A percentile compares a stretch with the other conserved stretches of the same genome.
These are phyloP conservation scores for Colletotrichum salicis DNA, from an alignment of 2,329 filamentous ascomycete genomes.

Conservation along the genomic window DNA sequence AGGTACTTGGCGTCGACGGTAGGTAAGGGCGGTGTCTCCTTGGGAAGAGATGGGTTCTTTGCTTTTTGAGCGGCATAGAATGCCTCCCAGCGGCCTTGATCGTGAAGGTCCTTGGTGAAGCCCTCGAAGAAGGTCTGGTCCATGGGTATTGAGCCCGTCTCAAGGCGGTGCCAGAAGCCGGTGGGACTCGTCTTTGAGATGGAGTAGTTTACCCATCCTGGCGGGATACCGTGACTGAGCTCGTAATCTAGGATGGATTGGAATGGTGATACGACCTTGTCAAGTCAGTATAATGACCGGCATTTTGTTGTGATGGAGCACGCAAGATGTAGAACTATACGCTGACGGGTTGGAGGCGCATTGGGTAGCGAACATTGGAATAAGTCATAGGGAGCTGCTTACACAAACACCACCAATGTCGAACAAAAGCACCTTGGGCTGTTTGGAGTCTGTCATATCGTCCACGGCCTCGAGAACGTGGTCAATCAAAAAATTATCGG, in stretches of 20 bases:
- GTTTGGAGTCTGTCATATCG: constrained; percentile 55
- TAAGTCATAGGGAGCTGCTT: constrained; percentile 56
- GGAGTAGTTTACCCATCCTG: constrained; percentile 91
- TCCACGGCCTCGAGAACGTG: constrained; percentile 45
- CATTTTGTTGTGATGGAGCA: not conserved
- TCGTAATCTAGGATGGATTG: constrained; percentile 95
- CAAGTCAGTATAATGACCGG: not conserved
- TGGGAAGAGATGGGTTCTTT: constrained; percentile 53
- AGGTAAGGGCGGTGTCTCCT: constrained; percentile 71
- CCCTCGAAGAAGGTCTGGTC: constrained; percentile 78
- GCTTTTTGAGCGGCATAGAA: constrained; percentile 64
- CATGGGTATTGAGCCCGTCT: constrained; percentile 83
- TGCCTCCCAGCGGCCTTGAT: constrained; percentile 73
- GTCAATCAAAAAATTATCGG: constrained; percentile 39
- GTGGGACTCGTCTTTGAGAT: constrained; percentile 81
- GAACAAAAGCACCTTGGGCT: constrained; percentile 83
- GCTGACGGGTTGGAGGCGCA: no score
- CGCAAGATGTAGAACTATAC: constrained; percentile 6
- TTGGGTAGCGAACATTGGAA: not conserved
- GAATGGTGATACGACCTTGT: constrained; percentile 87
- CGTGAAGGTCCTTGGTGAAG: constrained; percentile 80
- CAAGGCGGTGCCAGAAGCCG: constrained; percentile 89
- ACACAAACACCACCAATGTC: constrained; percentile 98
- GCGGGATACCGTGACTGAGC: constrained; percentile 76
- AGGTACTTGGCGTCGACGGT: constrained; percentile 80